phyloP scores from a whole-genome alignment of 148 eudicot species.

The Rhododendron ferrugineum region DNA sequence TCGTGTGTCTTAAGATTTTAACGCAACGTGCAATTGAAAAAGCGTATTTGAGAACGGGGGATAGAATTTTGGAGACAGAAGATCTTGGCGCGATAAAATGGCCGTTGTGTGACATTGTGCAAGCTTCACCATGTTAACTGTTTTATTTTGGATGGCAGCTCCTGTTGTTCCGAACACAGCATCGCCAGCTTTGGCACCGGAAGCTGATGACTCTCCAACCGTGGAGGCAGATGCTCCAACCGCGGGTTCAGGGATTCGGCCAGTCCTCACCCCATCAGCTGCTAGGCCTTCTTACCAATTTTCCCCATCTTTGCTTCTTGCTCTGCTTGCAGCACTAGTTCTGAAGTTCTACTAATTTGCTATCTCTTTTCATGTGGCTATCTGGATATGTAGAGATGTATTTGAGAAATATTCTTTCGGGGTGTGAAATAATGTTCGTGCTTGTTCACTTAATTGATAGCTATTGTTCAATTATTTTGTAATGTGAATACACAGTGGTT shows the following conservation, averaged over 20 bases:
- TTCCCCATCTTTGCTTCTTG: constrained; percentile 31
- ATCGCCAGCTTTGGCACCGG: constrained; percentile 49
- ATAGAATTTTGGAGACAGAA: not conserved
- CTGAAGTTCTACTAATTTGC: constrained; percentile 24
- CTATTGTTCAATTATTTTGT: not conserved
- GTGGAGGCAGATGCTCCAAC: constrained; percentile 35
- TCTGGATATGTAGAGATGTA: not conserved
- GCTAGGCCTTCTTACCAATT: constrained; percentile 27
- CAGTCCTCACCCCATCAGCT: constrained; percentile 40
- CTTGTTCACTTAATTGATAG: not conserved
- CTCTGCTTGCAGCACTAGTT: constrained; percentile 24
- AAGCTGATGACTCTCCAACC: constrained; percentile 29
- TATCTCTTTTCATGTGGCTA: not conserved
- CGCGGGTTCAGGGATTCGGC: constrained; percentile 31
- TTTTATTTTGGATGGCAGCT: constrained; percentile 19
- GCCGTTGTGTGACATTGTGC: too few species aligned
- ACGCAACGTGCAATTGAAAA: not conserved
- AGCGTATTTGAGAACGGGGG: not conserved
- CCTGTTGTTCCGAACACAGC: constrained; percentile 21
- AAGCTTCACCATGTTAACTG: not conserved
- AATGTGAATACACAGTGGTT: not conserved
- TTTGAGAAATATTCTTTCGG: constrained; percentile 4
- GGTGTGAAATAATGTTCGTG: not conserved
- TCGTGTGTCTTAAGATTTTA: not conserved
- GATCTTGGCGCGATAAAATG: not conserved